Evolutionary conservation across 768 basidiomycete species (phyloP).

Genomic region (Cystoderma amianthinum): DNA sequence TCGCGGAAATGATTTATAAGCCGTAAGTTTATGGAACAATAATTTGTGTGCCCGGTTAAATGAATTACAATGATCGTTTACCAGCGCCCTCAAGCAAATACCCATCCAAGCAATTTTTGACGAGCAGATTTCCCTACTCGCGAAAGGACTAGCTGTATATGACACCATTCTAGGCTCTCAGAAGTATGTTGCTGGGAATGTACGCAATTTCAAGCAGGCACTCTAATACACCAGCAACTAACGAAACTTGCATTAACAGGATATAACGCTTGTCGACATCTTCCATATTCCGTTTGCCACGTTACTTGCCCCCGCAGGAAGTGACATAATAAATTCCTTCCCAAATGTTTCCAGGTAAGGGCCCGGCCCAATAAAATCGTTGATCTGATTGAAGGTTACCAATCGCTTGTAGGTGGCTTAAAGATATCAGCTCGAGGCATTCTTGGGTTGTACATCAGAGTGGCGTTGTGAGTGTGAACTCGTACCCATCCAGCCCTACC

Average conservation of each 20-base stretch:
- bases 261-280: constrained; percentile 52
- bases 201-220: constrained; percentile 10
- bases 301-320: constrained; percentile 13
- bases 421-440: too few species aligned
- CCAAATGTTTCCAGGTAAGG: constrained; percentile 34
- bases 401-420: too few species aligned
- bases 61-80: not conserved
- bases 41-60: too few species aligned
- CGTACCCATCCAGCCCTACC: too few species aligned
- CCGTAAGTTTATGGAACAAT: constrained; percentile 22
- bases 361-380: too few species aligned
- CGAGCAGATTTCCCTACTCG: constrained; percentile 18
- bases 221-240: not conserved
- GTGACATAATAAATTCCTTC: constrained; percentile 23
- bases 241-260: constrained; percentile 8
- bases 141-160: constrained; percentile 42
- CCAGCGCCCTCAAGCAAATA: constrained; percentile 11
- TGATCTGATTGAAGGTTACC: too few species aligned
- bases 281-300: constrained; percentile 42
- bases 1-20: constrained; percentile 44
- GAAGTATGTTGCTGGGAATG: constrained; percentile 51
- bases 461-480: too few species aligned
- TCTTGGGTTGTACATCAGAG: too few species aligned
- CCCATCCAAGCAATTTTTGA: constrained; percentile 23
- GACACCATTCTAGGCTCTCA: constrained; percentile 50